Percentiles rank a stretch among this genome's conserved stretches.
These are phyloP conservation scores for Syncephalastrum contaminatum DNA, from an alignment of 371 early-diverging fungal genomes.

Conservation along the genomic window DNA sequence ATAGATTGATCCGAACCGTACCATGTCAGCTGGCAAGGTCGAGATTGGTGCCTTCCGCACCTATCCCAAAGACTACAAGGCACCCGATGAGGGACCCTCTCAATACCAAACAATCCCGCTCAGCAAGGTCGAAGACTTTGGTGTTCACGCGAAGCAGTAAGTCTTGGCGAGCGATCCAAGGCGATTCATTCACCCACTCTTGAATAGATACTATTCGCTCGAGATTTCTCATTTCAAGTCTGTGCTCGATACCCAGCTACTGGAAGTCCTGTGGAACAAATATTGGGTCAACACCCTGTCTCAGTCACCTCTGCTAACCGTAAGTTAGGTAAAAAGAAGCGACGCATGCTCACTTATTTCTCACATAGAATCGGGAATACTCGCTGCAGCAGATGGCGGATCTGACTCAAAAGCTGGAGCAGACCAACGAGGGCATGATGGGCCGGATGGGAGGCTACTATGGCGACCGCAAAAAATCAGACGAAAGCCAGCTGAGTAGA, in stretches of 20 bases:
- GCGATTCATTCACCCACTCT: not conserved
- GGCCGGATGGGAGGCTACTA: conserved; percentile 56
- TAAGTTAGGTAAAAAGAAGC: conserved; percentile 29
- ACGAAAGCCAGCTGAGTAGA: conserved; percentile 69
- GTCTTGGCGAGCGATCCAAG: not conserved
- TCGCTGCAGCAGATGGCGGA: conserved; percentile 77
- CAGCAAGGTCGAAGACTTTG: conserved; percentile 96
- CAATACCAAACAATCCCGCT: conserved; percentile 87
- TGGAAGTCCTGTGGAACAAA: conserved; percentile 94
- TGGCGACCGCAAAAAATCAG: conserved; percentile 64
- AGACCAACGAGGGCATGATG: conserved; percentile 64
- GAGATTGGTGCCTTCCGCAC: conserved; percentile 98
- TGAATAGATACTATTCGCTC: conserved; percentile 80
- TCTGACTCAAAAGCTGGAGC: conserved; percentile 80
- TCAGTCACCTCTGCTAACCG: conserved; percentile 87
- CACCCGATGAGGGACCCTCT: conserved; percentile 71
- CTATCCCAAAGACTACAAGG: conserved; percentile 85
- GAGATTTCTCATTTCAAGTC: conserved; percentile 95
- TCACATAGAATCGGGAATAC: conserved; percentile 76
- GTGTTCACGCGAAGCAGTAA: conserved; percentile 88
- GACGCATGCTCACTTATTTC: not conserved
- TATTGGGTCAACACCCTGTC: conserved; percentile 96
- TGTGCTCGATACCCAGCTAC: conserved; percentile 74
- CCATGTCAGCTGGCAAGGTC: conserved; percentile 94
- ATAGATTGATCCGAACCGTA: conserved; percentile 96